These are phyloP conservation scores for Fusarium concolor DNA, from an alignment of 2,329 filamentous ascomycete species.

Conservation along the genomic window DNA sequence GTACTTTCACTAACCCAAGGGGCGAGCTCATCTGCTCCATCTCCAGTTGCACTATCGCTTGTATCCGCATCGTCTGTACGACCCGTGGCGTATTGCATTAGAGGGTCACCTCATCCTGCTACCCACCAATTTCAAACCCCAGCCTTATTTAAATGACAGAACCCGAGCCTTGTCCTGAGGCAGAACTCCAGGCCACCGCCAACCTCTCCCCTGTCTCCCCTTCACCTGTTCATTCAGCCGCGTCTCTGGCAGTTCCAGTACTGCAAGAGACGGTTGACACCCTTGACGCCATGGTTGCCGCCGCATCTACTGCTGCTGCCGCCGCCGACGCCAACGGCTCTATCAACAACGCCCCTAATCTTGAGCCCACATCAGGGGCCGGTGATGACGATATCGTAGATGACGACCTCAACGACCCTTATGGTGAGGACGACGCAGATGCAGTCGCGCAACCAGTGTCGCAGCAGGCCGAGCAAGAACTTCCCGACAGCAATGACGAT, in stretches of 20 bases:
- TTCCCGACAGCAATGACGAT: conserved; percentile 58
- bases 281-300: conserved; percentile 60
- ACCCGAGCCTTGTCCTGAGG: conserved; percentile 45
- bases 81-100: conserved; percentile 18
- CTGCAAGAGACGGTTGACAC: conserved; percentile 66
- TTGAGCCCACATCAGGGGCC: conserved; percentile 50
- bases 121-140: conserved; percentile 28
- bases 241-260: conserved; percentile 60
- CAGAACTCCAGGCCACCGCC: conserved; percentile 63
- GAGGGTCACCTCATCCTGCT: conserved; percentile 31
- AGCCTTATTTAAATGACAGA: conserved; percentile 58
- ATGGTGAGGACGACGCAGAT: conserved; percentile 56
- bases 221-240: conserved; percentile 59
- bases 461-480: conserved; percentile 48
- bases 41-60: conserved; percentile 32
- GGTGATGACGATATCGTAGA: conserved; percentile 56
- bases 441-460: conserved; percentile 42
- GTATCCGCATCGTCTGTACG: conserved; percentile 38
- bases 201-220: conserved; percentile 65
- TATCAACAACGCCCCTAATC: conserved; percentile 47
- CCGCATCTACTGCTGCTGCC: conserved; percentile 47
- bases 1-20: conserved; percentile 35
- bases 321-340: conserved; percentile 46
- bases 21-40: conserved; percentile 32
- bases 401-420: conserved; percentile 61